A percentile compares a stretch with the other conserved stretches of the same genome.
Conservation (phyloP, 768 basidiomycete species). For the Phylloporus scabripes region DNA sequence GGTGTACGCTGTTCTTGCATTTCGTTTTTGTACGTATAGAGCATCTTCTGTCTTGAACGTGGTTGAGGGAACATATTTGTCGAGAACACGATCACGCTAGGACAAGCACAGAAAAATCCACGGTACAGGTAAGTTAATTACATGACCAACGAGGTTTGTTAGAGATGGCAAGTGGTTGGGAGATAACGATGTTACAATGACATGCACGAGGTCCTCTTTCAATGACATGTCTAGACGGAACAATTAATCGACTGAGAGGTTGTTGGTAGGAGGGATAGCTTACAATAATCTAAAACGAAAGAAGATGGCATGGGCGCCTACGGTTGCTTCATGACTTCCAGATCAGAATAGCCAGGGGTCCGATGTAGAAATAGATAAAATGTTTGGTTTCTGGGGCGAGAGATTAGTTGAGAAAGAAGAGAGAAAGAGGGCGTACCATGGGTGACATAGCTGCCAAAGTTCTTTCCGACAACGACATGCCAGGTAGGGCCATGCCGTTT, state of each 20-base stretch:
- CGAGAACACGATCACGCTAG: neutral
- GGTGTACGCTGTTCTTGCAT: slow-evolving; percentile 15
- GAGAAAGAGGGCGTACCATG: slow-evolving; percentile 58
- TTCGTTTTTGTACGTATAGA: slow-evolving; percentile 19
- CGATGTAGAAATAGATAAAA: slow-evolving; percentile 98
- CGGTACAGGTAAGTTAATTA: slow-evolving; percentile 23
- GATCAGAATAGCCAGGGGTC: slow-evolving; percentile 86
- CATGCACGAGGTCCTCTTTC: slow-evolving; percentile 15
- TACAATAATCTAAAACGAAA: slow-evolving; percentile 23
- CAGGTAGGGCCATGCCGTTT: slow-evolving; percentile 88
- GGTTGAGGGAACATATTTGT: too few species aligned
- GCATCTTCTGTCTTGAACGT: neutral
- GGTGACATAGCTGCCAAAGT: slow-evolving; percentile 97
- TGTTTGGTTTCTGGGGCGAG: slow-evolving; percentile 80
- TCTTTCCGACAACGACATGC: slow-evolving; percentile 99
- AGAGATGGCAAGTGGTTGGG: slow-evolving; percentile 7
- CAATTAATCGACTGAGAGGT: neutral
- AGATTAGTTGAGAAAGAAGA: neutral
- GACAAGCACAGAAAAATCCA: slow-evolving; percentile 8
- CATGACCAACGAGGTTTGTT: slow-evolving; percentile 16
- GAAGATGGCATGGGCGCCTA: slow-evolving; percentile 1
- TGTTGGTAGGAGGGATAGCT: neutral
- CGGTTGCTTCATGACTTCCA: slow-evolving; percentile 72
- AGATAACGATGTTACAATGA: slow-evolving; percentile 22
- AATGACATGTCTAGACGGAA: slow-evolving; percentile 8